Percentiles rank a stretch among this genome's conserved stretches.
These are phyloP conservation scores for Eucalyptus tenuipes DNA, from an alignment of 345 rosid genomes.

Conservation along the genomic window DNA sequence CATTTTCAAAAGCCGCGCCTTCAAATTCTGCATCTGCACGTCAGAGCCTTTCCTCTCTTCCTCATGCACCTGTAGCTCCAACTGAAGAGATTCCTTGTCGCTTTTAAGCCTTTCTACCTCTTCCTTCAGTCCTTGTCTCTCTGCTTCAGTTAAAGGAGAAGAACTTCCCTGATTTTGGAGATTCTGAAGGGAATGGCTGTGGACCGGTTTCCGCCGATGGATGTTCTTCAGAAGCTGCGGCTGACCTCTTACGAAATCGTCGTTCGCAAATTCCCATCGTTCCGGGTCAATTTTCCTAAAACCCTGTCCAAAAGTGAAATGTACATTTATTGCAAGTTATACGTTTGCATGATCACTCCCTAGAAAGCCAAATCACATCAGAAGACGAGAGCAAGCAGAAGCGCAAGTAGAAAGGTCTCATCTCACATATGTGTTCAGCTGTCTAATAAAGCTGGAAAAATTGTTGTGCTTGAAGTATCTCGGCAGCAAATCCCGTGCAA, in stretches of 20 bases:
- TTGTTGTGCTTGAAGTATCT: slow-evolving; percentile 86
- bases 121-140: slow-evolving; percentile 50
- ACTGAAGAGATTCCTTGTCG: slow-evolving; percentile 43
- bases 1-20: slow-evolving; percentile 50
- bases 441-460: slow-evolving; percentile 94
- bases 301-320: slow-evolving; percentile 35
- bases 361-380: not conserved
- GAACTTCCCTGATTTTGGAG: slow-evolving; percentile 34
- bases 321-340: not conserved
- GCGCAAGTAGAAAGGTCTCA: not conserved
- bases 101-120: slow-evolving; percentile 42
- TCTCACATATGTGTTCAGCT: slow-evolving; percentile 53
- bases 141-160: slow-evolving; percentile 44
- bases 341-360: not conserved
- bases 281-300: slow-evolving; percentile 79
- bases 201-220: slow-evolving; percentile 85
- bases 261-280: slow-evolving; percentile 91
- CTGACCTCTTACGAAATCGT: slow-evolving; percentile 66
- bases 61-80: slow-evolving; percentile 46
- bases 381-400: not conserved
- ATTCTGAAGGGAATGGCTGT: slow-evolving; percentile 69
- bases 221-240: slow-evolving; percentile 79
- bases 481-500: slow-evolving; percentile 67
- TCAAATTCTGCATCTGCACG: slow-evolving; percentile 41
- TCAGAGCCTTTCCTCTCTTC: slow-evolving; percentile 44